These are phyloP conservation scores for Suillus paluster DNA, from an alignment of 768 basidiomycete species.

Conservation along the genomic window DNA sequence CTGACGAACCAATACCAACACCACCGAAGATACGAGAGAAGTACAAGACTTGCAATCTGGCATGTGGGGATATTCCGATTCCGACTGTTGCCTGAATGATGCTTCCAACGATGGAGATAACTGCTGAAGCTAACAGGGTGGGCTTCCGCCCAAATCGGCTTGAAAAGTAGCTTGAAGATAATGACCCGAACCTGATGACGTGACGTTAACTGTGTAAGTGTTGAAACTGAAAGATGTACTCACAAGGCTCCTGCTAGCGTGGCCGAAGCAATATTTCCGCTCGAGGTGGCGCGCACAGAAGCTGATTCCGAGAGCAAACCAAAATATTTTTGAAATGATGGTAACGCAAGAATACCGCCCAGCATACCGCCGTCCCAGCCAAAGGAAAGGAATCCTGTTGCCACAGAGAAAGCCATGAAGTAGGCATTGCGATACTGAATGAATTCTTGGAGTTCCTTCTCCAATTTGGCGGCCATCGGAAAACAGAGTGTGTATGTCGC, in stretches of 20 bases:
- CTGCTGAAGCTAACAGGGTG: constrained; percentile 32
- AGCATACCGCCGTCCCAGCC: constrained; percentile 43
- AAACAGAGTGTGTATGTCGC: background rate
- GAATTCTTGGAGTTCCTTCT: constrained; percentile 23
- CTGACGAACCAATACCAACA: constrained; percentile 46
- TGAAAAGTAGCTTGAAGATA: constrained; percentile 32
- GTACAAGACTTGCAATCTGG: constrained; percentile 34
- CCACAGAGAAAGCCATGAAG: constrained; percentile 36
- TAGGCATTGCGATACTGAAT: constrained; percentile 38
- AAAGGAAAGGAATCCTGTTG: constrained; percentile 38
- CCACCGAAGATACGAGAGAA: constrained; percentile 51
- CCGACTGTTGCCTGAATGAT: constrained; percentile 39
- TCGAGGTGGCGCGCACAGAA: constrained; percentile 29
- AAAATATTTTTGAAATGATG: constrained; percentile 41
- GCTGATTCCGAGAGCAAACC: constrained; percentile 33
- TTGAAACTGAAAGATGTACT: constrained; percentile 5
- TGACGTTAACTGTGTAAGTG: background rate
- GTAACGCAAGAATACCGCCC: constrained; percentile 38
- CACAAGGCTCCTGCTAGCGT: constrained; percentile 42
- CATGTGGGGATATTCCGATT: constrained; percentile 29
- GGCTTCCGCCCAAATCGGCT: constrained; percentile 42
- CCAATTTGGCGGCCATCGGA: constrained; percentile 20
- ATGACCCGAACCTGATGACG: constrained; percentile 31
- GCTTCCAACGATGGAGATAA: constrained; percentile 40
- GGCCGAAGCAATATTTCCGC: constrained; percentile 42